phyloP scores from a whole-genome alignment of 371 early-diverging fungal species.

The Blakeslea trispora region DNA sequence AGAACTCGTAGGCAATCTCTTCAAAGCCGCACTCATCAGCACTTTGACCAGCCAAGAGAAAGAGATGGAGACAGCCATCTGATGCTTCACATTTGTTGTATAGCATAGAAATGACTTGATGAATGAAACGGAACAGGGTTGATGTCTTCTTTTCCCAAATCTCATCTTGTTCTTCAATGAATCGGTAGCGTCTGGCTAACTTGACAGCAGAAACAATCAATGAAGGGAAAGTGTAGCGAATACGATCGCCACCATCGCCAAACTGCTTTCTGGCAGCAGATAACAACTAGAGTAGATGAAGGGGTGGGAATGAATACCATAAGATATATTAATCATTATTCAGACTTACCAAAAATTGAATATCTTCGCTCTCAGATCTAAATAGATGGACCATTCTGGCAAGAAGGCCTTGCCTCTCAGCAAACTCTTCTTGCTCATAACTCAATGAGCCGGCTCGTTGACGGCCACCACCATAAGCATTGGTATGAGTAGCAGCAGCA shows the following conservation, averaged over 20 bases:
- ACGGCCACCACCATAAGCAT: constrained; percentile 39
- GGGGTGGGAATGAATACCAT: too few species aligned
- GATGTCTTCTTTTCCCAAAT: constrained; percentile 67
- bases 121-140: constrained; percentile 71
- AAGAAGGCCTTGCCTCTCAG: constrained; percentile 73
- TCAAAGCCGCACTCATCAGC: constrained; percentile 83
- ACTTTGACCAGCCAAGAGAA: constrained; percentile 77
- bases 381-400: constrained; percentile 85
- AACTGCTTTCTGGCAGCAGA: constrained; percentile 79
- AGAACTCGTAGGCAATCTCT: constrained; percentile 88
- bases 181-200: constrained; percentile 63
- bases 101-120: constrained; percentile 70
- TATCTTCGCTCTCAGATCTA: constrained; percentile 60
- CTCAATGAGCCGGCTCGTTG: constrained; percentile 13
- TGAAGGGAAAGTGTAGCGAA: constrained; percentile 86
- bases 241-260: constrained; percentile 81
- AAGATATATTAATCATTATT: too few species aligned
- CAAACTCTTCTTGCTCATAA: constrained; percentile 67
- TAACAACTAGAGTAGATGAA: constrained; percentile 53
- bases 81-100: constrained; percentile 67
- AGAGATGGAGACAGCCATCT: constrained; percentile 76
- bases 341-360: constrained; percentile 63
- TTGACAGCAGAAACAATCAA: constrained; percentile 71
- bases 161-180: constrained; percentile 55
- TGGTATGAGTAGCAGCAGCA: constrained; percentile 25